Conservation (phyloP, 108 stramenopile genomes). For the Nitzschia sp. region DNA sequence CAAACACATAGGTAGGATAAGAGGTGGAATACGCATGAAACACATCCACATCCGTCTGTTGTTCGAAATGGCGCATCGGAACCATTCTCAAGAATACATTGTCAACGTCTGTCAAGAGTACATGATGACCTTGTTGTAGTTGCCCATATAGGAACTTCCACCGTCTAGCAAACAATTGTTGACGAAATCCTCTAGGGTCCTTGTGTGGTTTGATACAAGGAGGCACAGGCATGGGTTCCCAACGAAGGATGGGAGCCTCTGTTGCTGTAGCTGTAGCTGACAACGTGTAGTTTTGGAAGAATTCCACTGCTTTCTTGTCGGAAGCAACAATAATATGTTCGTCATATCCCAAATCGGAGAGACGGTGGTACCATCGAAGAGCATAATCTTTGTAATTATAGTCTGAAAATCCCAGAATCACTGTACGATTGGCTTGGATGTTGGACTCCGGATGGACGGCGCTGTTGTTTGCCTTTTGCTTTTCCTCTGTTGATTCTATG, state of each 20-base stretch:
- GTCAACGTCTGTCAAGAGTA: constrained; percentile 55
- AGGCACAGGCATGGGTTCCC: constrained; percentile 8
- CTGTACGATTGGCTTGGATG: too few species aligned
- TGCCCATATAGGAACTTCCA: constrained; percentile 37
- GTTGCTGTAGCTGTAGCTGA: not conserved
- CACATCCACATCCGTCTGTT: constrained; percentile 23
- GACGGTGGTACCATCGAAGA: constrained; percentile 45
- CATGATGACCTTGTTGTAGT: constrained; percentile 32
- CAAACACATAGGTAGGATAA: constrained; percentile 36
- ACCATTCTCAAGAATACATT: constrained; percentile 42
- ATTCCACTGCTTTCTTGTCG: constrained; percentile 18
- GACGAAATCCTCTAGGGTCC: constrained; percentile 7
- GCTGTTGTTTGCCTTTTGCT: too few species aligned
- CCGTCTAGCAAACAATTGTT: constrained; percentile 27
- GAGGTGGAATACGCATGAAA: constrained; percentile 46
- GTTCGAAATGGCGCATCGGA: constrained; percentile 27
- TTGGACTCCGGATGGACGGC: too few species aligned
- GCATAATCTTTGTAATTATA: constrained; percentile 36
- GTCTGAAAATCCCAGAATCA: constrained; percentile 51
- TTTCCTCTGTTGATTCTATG: too few species aligned
- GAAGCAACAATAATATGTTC: constrained; percentile 28
- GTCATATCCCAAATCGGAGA: constrained; percentile 37
- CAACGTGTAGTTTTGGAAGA: not conserved
- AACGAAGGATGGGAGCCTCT: not conserved
- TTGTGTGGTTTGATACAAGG: constrained; percentile 7